Evolutionary conservation across 176 grass and related monocot genomes (phyloP).

Genomic region (Zea luxurians): DNA sequence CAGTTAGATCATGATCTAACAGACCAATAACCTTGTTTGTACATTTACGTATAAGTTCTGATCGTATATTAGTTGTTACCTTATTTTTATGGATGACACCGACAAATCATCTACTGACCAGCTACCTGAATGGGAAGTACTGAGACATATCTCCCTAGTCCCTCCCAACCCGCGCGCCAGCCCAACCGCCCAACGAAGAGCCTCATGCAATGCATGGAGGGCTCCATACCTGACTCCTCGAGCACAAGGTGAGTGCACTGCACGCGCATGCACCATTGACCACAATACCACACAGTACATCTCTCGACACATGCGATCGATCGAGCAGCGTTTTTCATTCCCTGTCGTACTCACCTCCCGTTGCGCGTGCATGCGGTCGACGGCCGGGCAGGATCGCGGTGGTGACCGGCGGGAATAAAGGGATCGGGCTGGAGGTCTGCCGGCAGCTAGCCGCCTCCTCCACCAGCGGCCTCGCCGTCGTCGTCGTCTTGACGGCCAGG

Average conservation of each 20-base stretch:
- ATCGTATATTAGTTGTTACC: too few species aligned
- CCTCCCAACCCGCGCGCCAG: too few species aligned
- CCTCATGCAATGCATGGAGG: not conserved
- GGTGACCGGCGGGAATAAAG: slow-evolving; percentile 56
- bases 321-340: not conserved
- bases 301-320: not conserved
- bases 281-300: too few species aligned
- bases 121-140: not conserved
- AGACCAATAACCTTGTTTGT: too few species aligned
- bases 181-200: too few species aligned
- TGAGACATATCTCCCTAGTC: not conserved
- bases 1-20: too few species aligned
- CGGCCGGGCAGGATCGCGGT: slow-evolving; percentile 35
- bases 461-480: slow-evolving; percentile 18
- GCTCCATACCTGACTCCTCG: not conserved
- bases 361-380: not conserved
- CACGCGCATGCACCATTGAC: too few species aligned
- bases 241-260: not conserved
- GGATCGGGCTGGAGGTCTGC: slow-evolving; percentile 53
- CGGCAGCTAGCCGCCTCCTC: slow-evolving; percentile 19
- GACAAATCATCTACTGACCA: not conserved
- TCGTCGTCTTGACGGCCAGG: slow-evolving; percentile 49
- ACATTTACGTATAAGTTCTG: too few species aligned
- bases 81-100: not conserved
- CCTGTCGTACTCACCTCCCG: not conserved